Base-by-base conservation (phyloP, 176 grass and related monocot species). In the Oryza meridionalis region DNA sequence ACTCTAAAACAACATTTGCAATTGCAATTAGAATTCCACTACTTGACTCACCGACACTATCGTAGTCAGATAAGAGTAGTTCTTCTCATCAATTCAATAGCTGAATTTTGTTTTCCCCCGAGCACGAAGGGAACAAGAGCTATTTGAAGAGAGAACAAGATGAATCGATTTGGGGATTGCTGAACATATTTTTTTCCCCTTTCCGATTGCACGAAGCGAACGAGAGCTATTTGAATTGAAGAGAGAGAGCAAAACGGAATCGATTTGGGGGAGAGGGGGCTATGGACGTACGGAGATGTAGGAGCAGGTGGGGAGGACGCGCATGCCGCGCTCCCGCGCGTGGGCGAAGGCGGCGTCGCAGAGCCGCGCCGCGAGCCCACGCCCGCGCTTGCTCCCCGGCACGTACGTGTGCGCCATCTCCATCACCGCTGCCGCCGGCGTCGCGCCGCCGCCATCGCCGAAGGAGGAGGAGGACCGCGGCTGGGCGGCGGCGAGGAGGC, bases 331-430 rank as follows among this genome's bases (percentile, higher is more conserved):
- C 26, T 22, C 66, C 63, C 37, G 82, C 37, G 89, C 93, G 68
- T 98, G 90, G 25, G 72, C 80, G 72, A 98, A 98, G 70, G 92
- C 91, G 46, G 89, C 89, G 80, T 88, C 87, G 77, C 91, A 91
- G 44, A 98, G 96, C 21, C 78, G 93, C 37, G 87, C 91, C 6
- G 92, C 92, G 76, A 98, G 82, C 3, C 95, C 95, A 87, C 65
- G 72, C 70, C 95, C 88, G 9, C 92, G 92, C 86, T 93, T 98
- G 72, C 90, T 94, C n/a, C 79, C 47, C 2, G 95, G 92, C 63
- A 98, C 91, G 87, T 82, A 98, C 11, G 95, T 98, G 85, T 98
- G 95, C 70, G 86, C 88, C 92, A 95, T 84, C 76, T 98, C 91
- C 91, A 95, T 95, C 82, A 62, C 88, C 67, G 72, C 70, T 64